Evolutionary conservation across 1,284 basidiomycete species (phyloP), one percentile per base, ranked within the genome.

Genomic region (Papiliotrema fonsecae): DNA sequence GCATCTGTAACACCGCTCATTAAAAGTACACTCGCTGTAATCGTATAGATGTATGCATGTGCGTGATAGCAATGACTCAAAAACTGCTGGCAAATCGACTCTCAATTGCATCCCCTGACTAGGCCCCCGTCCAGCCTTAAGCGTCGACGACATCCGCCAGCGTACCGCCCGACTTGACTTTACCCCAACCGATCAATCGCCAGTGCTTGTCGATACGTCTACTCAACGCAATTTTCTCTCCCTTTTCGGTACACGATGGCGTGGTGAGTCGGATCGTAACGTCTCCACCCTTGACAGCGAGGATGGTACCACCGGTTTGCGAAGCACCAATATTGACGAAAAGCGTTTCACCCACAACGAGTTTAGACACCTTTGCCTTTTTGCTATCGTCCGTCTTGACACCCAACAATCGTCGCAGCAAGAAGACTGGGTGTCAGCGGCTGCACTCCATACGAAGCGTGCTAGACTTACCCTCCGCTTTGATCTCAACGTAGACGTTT

Each of bases 311-410:
- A 58, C 92, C 92, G 3, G 89, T 92, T 21, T 91, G 94, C 4
- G 89, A 94, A 22, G 88, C 92, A 19, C 90, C 89, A 55, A 94
- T 93, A 77, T 94, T 93, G 77, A 93, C 89, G 50, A 93, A 81
- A 18, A 98, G 77, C 3, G 97, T 82, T 76, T 98, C 94, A 72
- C 87, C 88, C 76, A 96, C 96, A 48, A 84, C 81, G 42, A 97
- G 80, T 75, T 97, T 97, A 47, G 87, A 79, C 25, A 93, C 91
- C 69, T 77, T 97, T 42, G 94, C 96, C 73, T 94, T 89, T 75
- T 97, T 97, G 78, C 93, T 94, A 77, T 97, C 94, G 74, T 97
- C 93, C 25, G 89, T 91, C 75, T 94, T 93, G 60, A 97, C 96
- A 75, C 94, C 94, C n/a, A 98, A 82, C 53, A 98, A 76, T 57